Base-by-base conservation (phyloP, 83 land plant genomes). In the Thuja plicata region DNA sequence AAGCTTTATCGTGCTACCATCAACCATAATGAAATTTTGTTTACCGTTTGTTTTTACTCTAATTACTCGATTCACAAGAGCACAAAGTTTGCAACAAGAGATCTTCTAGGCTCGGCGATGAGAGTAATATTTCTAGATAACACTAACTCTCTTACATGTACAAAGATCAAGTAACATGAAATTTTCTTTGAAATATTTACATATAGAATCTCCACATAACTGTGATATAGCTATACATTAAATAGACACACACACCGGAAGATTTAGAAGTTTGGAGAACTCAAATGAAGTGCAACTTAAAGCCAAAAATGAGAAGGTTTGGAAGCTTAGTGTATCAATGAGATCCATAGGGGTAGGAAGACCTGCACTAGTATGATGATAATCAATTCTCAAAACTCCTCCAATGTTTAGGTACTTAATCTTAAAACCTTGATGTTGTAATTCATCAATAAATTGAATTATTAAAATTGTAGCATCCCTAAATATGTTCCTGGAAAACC, bases 1-100 rank as follows among this genome's bases (percentile, higher is more conserved):
- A 62, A 98, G 94, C 91, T 98, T 99, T 38, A 98, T 92, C 99
- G 97, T 98, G 94, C 99, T 98, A 27, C 99, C 99, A 94, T 98
- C 96, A 60, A 98, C 88, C 54, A 98, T 99, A 74, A 98, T 89
- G 86, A 98, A 98, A 87, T 98, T 94, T 87, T 98, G 97, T 88
- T 97, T 98, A 24, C 99, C 99, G 93, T 98, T 98, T 70, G 99
- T 96, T 92, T 98, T 98, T 32, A 97, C 99, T 32, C 99, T 99
- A 66, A 93, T 96, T 46, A 98, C 99, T 41, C 92, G 94, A 90
- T 92, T 96, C 12, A 98, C 99, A 32, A 98, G 88, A 87, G 95
- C 95, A 88, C 98, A 94, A 38, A 93, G 85, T 98, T 98, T 50
- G 99, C 99, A 88, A 98, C 98, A 45, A 98, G 94, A 48, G 99